Percentiles rank a stretch among this genome's conserved stretches.
Conservation (phyloP, 768 basidiomycete species). For the Leccinum pellstonianum region DNA sequence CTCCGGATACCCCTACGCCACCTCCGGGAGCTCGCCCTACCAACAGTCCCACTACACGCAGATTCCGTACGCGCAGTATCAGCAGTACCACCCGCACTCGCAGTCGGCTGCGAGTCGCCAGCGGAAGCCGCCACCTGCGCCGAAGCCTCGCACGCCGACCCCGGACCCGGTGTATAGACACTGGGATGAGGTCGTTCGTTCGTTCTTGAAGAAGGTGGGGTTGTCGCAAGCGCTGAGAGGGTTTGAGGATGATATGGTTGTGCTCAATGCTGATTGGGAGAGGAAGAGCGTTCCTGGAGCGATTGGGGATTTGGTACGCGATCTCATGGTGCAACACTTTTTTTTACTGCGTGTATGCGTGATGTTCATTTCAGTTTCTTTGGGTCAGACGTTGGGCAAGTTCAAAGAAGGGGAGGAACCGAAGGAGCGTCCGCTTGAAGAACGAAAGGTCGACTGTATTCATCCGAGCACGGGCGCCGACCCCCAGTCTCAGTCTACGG, state of each 20-base stretch:
- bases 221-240: constrained; percentile 59
- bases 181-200: constrained; percentile 59
- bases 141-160: constrained; percentile 32
- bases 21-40: constrained; percentile 31
- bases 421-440: constrained; percentile 47
- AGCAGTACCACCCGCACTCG: constrained; percentile 31
- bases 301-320: constrained; percentile 48
- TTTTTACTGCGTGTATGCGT: neutral
- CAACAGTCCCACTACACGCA: constrained; percentile 36
- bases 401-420: constrained; percentile 29
- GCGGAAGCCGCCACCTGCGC: constrained; percentile 22
- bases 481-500: constrained; percentile 57
- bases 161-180: constrained; percentile 50
- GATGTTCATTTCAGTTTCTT: constrained; percentile 3
- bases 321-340: constrained; percentile 43
- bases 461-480: constrained; percentile 45
- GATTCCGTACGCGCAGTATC: constrained; percentile 35
- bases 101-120: constrained; percentile 21
- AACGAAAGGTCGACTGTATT: constrained; percentile 66
- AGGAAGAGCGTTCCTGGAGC: constrained; percentile 53
- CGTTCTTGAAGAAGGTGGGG: constrained; percentile 55
- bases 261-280: constrained; percentile 70
- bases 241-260: constrained; percentile 68
- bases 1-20: constrained; percentile 32
- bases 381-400: constrained; percentile 28